Evolutionary conservation across 768 basidiomycete genomes (phyloP).

Genomic region (Lactifluus echinatus): DNA sequence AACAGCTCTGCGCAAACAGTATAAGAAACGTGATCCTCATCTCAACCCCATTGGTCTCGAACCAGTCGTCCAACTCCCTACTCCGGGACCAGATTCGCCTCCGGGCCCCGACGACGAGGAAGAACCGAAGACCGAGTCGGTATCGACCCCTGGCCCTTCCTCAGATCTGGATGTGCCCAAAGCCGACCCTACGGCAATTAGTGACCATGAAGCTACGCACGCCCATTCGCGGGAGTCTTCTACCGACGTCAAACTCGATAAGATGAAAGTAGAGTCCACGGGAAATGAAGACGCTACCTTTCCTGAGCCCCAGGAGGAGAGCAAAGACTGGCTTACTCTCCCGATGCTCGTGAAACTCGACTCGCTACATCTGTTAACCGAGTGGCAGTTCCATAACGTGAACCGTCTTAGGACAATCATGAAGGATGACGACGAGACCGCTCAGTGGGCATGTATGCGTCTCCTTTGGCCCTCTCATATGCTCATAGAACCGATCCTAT

Average conservation of each 20-base stretch:
- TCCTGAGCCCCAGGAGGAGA: conserved; percentile 28
- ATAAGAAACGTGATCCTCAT: conserved; percentile 59
- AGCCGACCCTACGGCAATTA: not conserved
- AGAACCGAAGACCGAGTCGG: conserved; percentile 18
- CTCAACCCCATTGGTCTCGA: conserved; percentile 67
- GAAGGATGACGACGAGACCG: conserved; percentile 71
- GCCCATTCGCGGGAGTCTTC: not conserved
- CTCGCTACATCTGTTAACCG: conserved; percentile 59
- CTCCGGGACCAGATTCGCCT: conserved; percentile 22
- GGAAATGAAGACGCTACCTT: conserved; percentile 6
- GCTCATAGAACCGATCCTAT: conserved; percentile 1
- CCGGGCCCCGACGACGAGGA: conserved; percentile 11
- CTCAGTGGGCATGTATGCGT: conserved; percentile 55
- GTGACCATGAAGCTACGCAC: not conserved
- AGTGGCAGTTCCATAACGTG: conserved; percentile 86
- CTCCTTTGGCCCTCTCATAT: not conserved
- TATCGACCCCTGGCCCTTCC: conserved; percentile 3
- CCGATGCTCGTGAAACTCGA: conserved; percentile 67
- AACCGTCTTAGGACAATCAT: conserved; percentile 59
- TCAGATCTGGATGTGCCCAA: not conserved
- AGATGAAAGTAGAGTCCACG: conserved; percentile 7
- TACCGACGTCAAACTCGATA: not conserved
- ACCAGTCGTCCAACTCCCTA: conserved; percentile 26
- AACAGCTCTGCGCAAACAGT: conserved; percentile 65
- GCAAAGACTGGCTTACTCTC: conserved; percentile 62